Evolutionary conservation across 805 yeast species (phyloP).

Genomic region (Yarrowia keelungensis): DNA sequence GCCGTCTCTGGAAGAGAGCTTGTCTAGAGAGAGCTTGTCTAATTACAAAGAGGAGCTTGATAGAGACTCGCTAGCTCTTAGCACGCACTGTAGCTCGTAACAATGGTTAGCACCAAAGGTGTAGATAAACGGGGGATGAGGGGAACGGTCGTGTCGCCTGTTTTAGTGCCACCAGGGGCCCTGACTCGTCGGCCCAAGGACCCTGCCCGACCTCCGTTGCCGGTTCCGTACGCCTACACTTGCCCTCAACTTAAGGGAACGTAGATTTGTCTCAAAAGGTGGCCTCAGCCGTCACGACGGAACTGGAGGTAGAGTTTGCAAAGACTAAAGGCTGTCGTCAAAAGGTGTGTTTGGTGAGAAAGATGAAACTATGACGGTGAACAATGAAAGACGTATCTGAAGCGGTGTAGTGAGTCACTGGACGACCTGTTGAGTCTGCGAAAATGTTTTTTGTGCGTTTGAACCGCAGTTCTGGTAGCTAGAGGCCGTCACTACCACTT

Average conservation of each 20-base stretch:
- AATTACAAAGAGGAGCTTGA: neutral
- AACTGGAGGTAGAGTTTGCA: constrained; percentile 5
- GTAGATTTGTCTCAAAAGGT: constrained; percentile 23
- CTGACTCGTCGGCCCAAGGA: too few relatives aligned
- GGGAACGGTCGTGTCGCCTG: neutral
- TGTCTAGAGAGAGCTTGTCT: neutral
- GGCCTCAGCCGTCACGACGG: constrained; percentile 23
- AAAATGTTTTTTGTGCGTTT: neutral
- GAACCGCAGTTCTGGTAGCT: too few relatives aligned
- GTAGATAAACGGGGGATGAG: neutral
- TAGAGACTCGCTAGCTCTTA: neutral
- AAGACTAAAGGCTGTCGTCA: neutral
- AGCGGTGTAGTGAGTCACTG: neutral
- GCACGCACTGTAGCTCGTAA: neutral
- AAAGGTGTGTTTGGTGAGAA: neutral
- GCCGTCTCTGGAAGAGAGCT: neutral
- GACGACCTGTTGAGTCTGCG: neutral
- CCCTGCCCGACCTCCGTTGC: neutral
- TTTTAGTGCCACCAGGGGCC: too few relatives aligned
- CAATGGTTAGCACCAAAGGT: neutral
- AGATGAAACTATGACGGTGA: constrained; percentile 10
- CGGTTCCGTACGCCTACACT: neutral
- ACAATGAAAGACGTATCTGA: constrained; percentile 19
- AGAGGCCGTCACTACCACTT: neutral
- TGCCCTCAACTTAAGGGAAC: neutral